Conservation (phyloP, 345 rosid species). For the Lagerstroemia speciosa region DNA sequence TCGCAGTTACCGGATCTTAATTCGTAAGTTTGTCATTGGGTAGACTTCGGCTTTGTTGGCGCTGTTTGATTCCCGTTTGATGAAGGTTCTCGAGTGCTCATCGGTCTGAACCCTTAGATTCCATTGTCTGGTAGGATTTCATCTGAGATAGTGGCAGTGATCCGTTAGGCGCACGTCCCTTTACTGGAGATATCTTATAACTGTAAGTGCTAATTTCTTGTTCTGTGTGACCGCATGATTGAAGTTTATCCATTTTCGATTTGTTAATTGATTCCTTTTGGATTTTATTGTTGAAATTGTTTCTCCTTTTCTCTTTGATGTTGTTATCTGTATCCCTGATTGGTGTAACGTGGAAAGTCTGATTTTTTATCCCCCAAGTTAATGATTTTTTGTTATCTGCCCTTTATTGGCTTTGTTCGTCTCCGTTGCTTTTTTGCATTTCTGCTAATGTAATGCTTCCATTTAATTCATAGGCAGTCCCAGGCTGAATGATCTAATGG, state of each 20-base stretch:
- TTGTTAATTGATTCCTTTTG: not conserved
- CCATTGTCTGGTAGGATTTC: not conserved
- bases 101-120: not conserved
- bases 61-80: not conserved
- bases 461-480: constrained; percentile 13
- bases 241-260: not conserved
- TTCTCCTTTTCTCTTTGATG: not conserved
- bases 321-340: not conserved
- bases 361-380: not conserved
- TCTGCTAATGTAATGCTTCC: not conserved
- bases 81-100: too few species aligned
- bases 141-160: not conserved
- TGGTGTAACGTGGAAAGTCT: not conserved
- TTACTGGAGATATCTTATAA: not conserved
- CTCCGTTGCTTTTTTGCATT: not conserved
- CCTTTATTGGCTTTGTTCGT: not conserved
- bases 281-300: not conserved
- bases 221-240: not conserved
- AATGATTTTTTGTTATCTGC: not conserved
- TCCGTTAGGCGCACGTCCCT: too few species aligned
- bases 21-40: not conserved
- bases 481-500: constrained; percentile 89
- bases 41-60: not conserved
- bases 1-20: too few species aligned
- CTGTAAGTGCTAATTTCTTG: not conserved